Evolutionary conservation across 768 basidiomycete species (phyloP), one percentile per base, ranked within the genome.

Genomic region (Boletus pseudopeckii): DNA sequence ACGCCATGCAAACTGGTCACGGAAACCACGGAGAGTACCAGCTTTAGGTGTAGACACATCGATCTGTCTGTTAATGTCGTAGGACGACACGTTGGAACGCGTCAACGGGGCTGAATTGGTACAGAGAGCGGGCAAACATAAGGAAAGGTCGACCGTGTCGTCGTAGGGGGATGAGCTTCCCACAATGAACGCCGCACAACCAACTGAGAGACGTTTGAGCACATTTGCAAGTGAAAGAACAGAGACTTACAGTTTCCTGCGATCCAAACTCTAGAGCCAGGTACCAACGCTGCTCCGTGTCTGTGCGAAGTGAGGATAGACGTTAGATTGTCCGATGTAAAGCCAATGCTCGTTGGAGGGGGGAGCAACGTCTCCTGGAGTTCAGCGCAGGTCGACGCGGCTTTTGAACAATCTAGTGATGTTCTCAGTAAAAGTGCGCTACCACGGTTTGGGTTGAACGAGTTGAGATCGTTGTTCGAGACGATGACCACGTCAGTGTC

Each of bases 101-200:
- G 56, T 54, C 39, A 67, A 36, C 0, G 55, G 59, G 28, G 55
- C 59, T 15, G 65, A 59, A 28, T 67, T 65, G 17, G 55, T 57
- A 41, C 59, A 64, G 14, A 65, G 56, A 4, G 49, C 53, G 3
- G 56, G 55, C 13, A 61, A 53, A 10, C 32, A 37, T 7, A 34
- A 24, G 15, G 39, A 40, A 10, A 36, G 44, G 33, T 51, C 38
- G 2, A 15, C 39, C 22, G 9, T 39, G 26, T 44, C 24, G 14
- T 45, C n/a, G 22, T 15, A n/a, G 2, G 22, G 24, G 5, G 26
- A 41, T 33, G 33, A 8, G 10, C 4, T 15, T 3, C 32, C 50
- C 39, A 59, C 11, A 39, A 14, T 36, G 43, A 59, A 55, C 18
- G 32, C 9, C 13, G 18, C 7, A 5, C 53, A 54, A n/a, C 20